phyloP scores from a whole-genome alignment of 768 basidiomycete species.

The Boletus pseudo-olivaceus region DNA sequence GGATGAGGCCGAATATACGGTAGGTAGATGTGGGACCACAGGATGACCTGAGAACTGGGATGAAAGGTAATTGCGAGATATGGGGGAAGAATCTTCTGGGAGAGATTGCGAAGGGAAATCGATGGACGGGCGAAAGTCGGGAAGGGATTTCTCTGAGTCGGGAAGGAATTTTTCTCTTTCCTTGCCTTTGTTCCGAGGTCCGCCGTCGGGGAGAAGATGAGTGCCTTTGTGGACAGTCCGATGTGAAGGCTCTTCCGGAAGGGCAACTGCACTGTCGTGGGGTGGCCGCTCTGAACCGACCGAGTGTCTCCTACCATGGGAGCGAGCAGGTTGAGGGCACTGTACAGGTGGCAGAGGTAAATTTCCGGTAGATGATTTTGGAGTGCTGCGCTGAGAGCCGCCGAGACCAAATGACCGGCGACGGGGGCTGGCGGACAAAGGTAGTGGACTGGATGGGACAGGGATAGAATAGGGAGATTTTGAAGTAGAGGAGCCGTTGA shows the following conservation, averaged over 20 bases:
- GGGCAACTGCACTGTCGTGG: slow-evolving; percentile 33
- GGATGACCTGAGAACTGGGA: slow-evolving; percentile 10
- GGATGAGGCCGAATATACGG: slow-evolving; percentile 25
- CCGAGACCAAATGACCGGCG: slow-evolving; percentile 32
- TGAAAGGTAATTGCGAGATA: slow-evolving; percentile 12
- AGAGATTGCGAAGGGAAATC: slow-evolving; percentile 22
- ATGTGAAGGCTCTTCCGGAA: slow-evolving; percentile 25
- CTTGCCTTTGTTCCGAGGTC: slow-evolving; percentile 27
- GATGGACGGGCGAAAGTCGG: slow-evolving; percentile 11
- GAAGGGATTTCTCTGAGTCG: slow-evolving; percentile 4
- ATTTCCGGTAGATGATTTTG: slow-evolving; percentile 28
- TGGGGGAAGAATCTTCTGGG: slow-evolving; percentile 14
- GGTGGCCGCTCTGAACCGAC: slow-evolving; percentile 30
- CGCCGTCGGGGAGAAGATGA: slow-evolving; percentile 11
- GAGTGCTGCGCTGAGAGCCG: slow-evolving; percentile 26
- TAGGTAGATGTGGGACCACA: slow-evolving; percentile 15
- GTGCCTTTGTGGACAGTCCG: slow-evolving; percentile 8
- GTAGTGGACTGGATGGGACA: slow-evolving; percentile 28
- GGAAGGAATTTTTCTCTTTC: slow-evolving; percentile 14
- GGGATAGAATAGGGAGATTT: slow-evolving; percentile 26
- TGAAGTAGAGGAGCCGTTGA: slow-evolving; percentile 15
- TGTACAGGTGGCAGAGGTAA: slow-evolving; percentile 25
- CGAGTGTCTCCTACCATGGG: slow-evolving; percentile 28
- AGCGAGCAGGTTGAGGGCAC: slow-evolving; percentile 7
- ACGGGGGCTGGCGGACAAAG: slow-evolving; percentile 33